Evolutionary conservation across 2,329 filamentous ascomycete species (phyloP), one percentile per base, ranked within the genome.

Genomic region (Rhexocercosporidium sp.): DNA sequence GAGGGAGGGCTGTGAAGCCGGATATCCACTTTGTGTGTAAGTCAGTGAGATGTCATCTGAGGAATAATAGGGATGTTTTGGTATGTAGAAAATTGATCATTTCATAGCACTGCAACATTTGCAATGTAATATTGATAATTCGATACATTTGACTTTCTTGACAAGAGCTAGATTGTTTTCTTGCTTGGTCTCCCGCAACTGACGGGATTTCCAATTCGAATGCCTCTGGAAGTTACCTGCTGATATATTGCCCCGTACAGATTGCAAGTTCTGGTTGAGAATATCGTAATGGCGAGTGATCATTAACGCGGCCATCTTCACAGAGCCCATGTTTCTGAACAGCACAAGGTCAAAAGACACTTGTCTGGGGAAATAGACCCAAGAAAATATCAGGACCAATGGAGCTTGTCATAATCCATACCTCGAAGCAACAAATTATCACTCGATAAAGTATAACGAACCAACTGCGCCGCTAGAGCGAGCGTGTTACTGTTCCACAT

Each of bases 1-100:
- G 82, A 0, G 88, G 88, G 1, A 91, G 76, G 1, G 85, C 83
- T 0, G 86, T 88, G 72, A 90, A 84, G 7, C 87, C 87, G 0
- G 86, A 80, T 61, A 91, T 85, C 83, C 87, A 90, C 66, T 69
- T 20, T 41, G 34, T 3, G 44, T 27, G 41, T 59, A 29, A 57
- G 20, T 51, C 22, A 22, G 25, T 20, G 31, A 57, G 9, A 56
- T 22, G n/a, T 39, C 1, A 16, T 6, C 20, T 1, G 18, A 53
- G n/a, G 14, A 5, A 27, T 7, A 39, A 31, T 20, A 31, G 9
- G 34, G 9, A 37, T 31, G 29, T 5, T 9, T 9, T 31, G 4
- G 9, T 31, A 11, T 11, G 34, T 37, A 6, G 29, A 37, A 37
- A 37, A 37, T 5, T 37, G 4, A 37, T 11, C 34, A 9, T 11